These are phyloP conservation scores for Debaryomycetaceae sp. DNA, from an alignment of 1,139 yeast species.

Conservation along the genomic window DNA sequence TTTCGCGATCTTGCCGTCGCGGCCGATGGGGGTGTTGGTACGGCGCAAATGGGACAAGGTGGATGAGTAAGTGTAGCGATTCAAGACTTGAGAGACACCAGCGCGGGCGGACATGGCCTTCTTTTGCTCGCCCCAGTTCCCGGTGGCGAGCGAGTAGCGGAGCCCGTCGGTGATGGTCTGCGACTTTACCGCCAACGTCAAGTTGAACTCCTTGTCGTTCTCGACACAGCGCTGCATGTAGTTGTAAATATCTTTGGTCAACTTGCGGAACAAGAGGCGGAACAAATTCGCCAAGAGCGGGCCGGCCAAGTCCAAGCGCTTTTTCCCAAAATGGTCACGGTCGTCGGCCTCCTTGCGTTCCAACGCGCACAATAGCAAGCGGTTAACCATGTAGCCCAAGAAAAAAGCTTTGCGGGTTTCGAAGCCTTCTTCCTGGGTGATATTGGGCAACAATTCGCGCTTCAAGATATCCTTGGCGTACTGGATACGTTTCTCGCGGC, in stretches of 20 bases:
- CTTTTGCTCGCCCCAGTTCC: conserved; percentile 99
- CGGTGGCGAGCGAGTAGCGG: conserved; percentile 95
- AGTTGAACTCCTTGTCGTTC: conserved; percentile 91
- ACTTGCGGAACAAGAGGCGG: conserved; percentile 86
- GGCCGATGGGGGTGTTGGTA: conserved; percentile 97
- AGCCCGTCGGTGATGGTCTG: conserved; percentile 96
- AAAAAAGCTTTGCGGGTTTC: conserved; percentile 95
- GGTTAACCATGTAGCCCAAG: conserved; percentile 94
- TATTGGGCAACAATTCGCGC: conserved; percentile 92
- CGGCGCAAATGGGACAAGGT: conserved; percentile 96
- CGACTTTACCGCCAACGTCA: conserved; percentile 93
- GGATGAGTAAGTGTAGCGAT: conserved; percentile 94
- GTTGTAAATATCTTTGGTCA: conserved; percentile 89
- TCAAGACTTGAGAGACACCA: conserved; percentile 97
- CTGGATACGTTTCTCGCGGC: conserved; percentile 96
- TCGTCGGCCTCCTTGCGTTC: conserved; percentile 98
- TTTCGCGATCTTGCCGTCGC: conserved; percentile 96
- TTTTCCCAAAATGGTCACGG: conserved; percentile 98
- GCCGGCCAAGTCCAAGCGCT: conserved; percentile 96
- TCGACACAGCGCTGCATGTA: conserved; percentile 99
- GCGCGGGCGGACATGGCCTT: conserved; percentile 98
- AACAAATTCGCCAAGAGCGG: conserved; percentile 91
- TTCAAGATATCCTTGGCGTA: conserved; percentile 94
- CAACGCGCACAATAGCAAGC: conserved; percentile 86
- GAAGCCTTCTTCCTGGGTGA: conserved; percentile 94